Conservation (phyloP, 352 stramenopile genomes). For the Phytophthora kernoviae region DNA sequence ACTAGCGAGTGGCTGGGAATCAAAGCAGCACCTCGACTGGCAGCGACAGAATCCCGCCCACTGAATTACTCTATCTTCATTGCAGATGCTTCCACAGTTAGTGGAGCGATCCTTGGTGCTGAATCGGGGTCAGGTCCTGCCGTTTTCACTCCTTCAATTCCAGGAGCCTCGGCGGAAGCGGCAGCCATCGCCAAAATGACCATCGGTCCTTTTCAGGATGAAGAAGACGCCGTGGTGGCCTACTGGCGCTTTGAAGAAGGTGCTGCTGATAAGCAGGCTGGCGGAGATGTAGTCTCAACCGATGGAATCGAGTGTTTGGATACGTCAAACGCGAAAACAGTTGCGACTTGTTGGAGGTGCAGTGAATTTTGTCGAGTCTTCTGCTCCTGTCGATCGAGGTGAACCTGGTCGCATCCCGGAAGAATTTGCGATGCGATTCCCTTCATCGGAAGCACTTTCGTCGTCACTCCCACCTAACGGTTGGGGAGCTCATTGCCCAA, state of each 20-base stretch:
- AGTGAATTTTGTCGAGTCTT: conserved; percentile 56
- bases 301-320: conserved; percentile 65
- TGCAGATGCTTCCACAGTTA: conserved; percentile 16
- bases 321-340: conserved; percentile 86
- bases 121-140: conserved; percentile 4
- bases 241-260: conserved; percentile 91
- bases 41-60: conserved; percentile 58
- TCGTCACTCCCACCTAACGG: conserved; percentile 20
- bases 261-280: conserved; percentile 18
- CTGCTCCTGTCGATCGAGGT: conserved; percentile 72
- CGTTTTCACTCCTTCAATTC: conserved; percentile 14
- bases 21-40: conserved; percentile 46
- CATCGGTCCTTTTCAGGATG: conserved; percentile 84
- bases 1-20: conserved; percentile 64
- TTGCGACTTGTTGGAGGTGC: conserved; percentile 49
- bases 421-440: conserved; percentile 70
- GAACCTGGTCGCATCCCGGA: conserved; percentile 75
- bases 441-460: conserved; percentile 11
- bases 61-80: conserved; percentile 55
- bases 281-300: conserved; percentile 3
- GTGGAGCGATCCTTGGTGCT: conserved; percentile 9
- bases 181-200: conserved; percentile 51
- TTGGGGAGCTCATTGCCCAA: conserved; percentile 55
- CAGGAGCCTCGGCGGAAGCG: conserved; percentile 9
- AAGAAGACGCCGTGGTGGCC: conserved; percentile 82